Evolutionary conservation across 2,329 filamentous ascomycete genomes (phyloP).

Genomic region (Trichoderma polysporum): DNA sequence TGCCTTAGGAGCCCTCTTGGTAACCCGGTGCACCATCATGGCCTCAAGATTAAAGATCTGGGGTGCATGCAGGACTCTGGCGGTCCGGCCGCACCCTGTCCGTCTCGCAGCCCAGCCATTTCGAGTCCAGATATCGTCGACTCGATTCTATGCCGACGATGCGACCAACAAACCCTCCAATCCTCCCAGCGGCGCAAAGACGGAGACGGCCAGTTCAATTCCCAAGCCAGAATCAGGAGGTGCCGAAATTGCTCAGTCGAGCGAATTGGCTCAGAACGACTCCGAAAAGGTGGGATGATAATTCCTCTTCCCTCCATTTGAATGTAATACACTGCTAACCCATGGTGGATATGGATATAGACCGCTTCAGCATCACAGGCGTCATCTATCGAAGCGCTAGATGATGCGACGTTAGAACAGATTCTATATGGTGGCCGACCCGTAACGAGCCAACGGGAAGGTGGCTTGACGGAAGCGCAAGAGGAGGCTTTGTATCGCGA

Average conservation of each 20-base stretch:
- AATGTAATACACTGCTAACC: not conserved
- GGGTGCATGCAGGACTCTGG: slow-evolving; percentile 38
- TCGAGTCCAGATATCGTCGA: slow-evolving; percentile 25
- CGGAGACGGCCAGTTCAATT: not conserved
- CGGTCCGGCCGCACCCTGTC: slow-evolving; percentile 32
- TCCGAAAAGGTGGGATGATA: not conserved
- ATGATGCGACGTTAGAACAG: slow-evolving; percentile 39
- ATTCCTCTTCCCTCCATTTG: not conserved
- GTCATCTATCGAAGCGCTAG: slow-evolving; percentile 30
- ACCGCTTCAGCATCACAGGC: not conserved
- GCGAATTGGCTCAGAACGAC: slow-evolving; percentile 11
- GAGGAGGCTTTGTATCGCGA: slow-evolving; percentile 44
- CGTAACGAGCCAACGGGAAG: slow-evolving; percentile 31
- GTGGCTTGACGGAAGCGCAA: slow-evolving; percentile 44
- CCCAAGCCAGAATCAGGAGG: not conserved
- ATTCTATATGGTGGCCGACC: slow-evolving; percentile 39
- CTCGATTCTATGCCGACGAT: slow-evolving; percentile 37
- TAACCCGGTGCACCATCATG: slow-evolving; percentile 31
- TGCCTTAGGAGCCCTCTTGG: slow-evolving; percentile 12
- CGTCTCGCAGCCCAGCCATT: slow-evolving; percentile 28
- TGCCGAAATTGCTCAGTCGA: not conserved
- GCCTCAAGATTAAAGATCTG: slow-evolving; percentile 36
- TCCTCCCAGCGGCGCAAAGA: slow-evolving; percentile 20
- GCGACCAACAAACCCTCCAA: slow-evolving; percentile 30
- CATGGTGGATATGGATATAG: slow-evolving; percentile 6